Evolutionary conservation across 116 monocot species (phyloP).

Genomic region (Iris pallida): DNA sequence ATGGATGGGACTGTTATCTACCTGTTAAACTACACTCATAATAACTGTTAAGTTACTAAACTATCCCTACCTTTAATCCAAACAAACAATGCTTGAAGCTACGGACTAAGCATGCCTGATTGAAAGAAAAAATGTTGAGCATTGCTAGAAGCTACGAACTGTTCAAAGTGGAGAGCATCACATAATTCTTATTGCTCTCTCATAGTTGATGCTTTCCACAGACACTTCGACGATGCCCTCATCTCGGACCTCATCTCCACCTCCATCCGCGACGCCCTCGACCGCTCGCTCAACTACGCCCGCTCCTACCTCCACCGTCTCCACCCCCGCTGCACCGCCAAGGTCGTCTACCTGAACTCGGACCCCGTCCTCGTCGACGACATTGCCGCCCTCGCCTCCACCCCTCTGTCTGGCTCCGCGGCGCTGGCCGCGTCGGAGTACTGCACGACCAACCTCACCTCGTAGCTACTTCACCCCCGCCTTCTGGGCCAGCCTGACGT

Average conservation of each 20-base stretch:
- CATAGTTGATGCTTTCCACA: too few species aligned
- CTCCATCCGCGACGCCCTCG: conserved; percentile 74
- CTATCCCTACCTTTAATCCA: too few species aligned
- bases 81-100: too few species aligned
- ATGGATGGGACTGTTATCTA: too few species aligned
- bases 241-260: conserved; percentile 66
- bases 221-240: conserved; percentile 47
- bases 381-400: conserved; percentile 37
- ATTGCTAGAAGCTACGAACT: too few species aligned
- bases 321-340: conserved; percentile 35
- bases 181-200: too few species aligned
- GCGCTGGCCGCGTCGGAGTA: conserved; percentile 75
- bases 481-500: conserved; percentile 55
- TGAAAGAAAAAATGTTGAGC: too few species aligned
- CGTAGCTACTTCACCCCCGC: conserved; percentile 63
- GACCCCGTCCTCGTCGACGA: conserved; percentile 72
- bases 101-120: too few species aligned
- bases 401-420: conserved; percentile 25
- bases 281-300: conserved; percentile 78
- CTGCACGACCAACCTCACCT: conserved; percentile 72
- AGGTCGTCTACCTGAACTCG: conserved; percentile 69
- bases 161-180: too few species aligned
- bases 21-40: too few species aligned
- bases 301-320: conserved; percentile 53
- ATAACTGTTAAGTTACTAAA: too few species aligned